Percentiles rank a stretch among this genome's conserved stretches.
Evolutionary conservation across 2,329 filamentous ascomycete species (phyloP).

Genomic region (Achaetomium macrosporum): DNA sequence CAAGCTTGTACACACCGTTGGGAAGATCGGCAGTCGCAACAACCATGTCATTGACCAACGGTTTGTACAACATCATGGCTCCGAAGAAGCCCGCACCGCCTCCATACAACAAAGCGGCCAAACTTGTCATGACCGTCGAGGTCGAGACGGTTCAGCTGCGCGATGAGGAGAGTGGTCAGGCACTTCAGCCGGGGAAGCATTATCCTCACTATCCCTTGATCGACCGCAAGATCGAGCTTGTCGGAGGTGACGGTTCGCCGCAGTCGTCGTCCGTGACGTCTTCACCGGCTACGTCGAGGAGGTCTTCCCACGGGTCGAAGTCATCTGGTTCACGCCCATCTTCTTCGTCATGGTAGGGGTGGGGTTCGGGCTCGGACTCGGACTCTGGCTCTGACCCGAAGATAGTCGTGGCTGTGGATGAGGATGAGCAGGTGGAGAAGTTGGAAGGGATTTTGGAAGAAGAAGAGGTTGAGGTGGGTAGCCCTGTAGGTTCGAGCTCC

Average conservation of each 20-base stretch:
- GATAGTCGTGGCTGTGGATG: too few relatives aligned
- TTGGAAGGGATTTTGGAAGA: background rate
- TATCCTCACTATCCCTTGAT: background rate
- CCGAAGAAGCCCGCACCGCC: background rate
- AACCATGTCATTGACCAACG: background rate
- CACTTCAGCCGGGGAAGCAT: background rate
- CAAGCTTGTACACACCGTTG: too few relatives aligned
- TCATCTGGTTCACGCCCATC: too few relatives aligned
- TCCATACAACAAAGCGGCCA: background rate
- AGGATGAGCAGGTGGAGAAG: background rate
- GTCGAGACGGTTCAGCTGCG: slow-evolving; percentile 2
- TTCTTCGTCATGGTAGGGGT: too few relatives aligned
- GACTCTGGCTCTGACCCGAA: too few relatives aligned
- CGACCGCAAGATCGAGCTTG: background rate
- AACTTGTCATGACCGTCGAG: background rate
- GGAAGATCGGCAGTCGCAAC: background rate
- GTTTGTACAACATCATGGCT: background rate
- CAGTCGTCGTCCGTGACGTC: background rate
- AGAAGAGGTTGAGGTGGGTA: background rate
- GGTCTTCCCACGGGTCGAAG: background rate
- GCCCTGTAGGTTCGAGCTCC: background rate
- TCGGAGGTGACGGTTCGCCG: background rate
- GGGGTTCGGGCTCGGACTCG: too few relatives aligned
- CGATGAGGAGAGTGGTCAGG: background rate
- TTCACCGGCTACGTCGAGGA: background rate